Conservation (phyloP, 768 basidiomycete genomes). For the Boletus tylopilopsis region DNA sequence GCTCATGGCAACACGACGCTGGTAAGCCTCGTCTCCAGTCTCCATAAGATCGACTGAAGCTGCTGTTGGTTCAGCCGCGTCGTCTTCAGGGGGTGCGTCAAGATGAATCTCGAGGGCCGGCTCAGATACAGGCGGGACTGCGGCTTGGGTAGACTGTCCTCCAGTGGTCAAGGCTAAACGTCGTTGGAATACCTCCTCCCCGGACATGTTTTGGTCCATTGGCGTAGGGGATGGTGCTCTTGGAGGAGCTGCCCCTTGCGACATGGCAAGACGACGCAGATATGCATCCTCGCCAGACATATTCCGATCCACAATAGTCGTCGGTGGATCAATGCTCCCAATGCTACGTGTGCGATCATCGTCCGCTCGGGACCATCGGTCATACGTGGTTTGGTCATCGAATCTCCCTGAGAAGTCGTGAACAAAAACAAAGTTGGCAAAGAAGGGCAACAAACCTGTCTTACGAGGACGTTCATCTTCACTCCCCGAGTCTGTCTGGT, state of each 20-base stretch:
- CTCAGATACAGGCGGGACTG: slow-evolving; percentile 24
- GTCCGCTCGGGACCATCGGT: slow-evolving; percentile 54
- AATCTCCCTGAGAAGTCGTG: slow-evolving; percentile 32
- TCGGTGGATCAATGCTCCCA: slow-evolving; percentile 21
- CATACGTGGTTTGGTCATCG: slow-evolving; percentile 40
- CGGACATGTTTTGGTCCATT: slow-evolving; percentile 49
- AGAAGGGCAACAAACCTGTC: slow-evolving; percentile 44
- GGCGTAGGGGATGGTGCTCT: slow-evolving; percentile 30
- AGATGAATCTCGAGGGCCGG: slow-evolving; percentile 17
- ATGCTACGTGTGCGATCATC: slow-evolving; percentile 37
- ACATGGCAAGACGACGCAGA: slow-evolving; percentile 73
- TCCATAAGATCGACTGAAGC: slow-evolving; percentile 26
- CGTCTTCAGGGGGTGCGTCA: slow-evolving; percentile 4
- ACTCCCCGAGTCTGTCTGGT: slow-evolving; percentile 66
- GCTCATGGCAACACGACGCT: slow-evolving; percentile 58
- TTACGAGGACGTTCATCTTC: slow-evolving; percentile 67
- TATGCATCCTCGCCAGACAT: slow-evolving; percentile 81
- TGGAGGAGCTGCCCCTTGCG: slow-evolving; percentile 31
- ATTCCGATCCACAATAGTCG: slow-evolving; percentile 40
- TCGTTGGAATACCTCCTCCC: slow-evolving; percentile 79
- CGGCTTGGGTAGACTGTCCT: slow-evolving; percentile 14
- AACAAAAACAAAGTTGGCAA: slow-evolving; percentile 6
- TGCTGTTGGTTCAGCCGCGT: slow-evolving; percentile 1
- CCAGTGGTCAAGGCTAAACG: slow-evolving; percentile 65
- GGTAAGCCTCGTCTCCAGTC: slow-evolving; percentile 68